These are phyloP conservation scores for Kodamaea restingae DNA, from an alignment of 805 yeast species.

Conservation along the genomic window DNA sequence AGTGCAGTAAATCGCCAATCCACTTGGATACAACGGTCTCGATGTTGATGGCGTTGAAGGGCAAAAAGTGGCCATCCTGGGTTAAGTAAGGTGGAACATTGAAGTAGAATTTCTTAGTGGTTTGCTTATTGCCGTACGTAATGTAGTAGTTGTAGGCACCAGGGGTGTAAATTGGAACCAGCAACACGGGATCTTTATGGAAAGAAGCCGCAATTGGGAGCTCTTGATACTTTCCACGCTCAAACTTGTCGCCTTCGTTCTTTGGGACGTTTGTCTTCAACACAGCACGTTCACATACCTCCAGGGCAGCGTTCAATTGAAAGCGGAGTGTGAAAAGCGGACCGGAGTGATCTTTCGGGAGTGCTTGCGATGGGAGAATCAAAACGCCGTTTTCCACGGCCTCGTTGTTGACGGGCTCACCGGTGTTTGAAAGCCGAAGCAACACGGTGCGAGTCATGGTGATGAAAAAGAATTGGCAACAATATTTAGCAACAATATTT, in stretches of 20 bases:
- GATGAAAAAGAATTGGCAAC: neutral
- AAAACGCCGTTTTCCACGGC: conserved; percentile 45
- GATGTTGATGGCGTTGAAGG: conserved; percentile 74
- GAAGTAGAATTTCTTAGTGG: conserved; percentile 65
- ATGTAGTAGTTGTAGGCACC: conserved; percentile 79
- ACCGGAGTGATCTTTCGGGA: conserved; percentile 31
- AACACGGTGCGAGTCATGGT: conserved; percentile 8
- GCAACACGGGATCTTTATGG: conserved; percentile 57
- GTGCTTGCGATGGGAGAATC: conserved; percentile 46
- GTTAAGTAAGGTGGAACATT: conserved; percentile 74
- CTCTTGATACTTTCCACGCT: conserved; percentile 53
- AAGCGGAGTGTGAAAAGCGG: conserved; percentile 52
- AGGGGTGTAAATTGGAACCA: conserved; percentile 59
- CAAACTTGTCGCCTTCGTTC: conserved; percentile 38
- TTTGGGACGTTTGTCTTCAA: conserved; percentile 74
- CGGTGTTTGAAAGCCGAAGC: conserved; percentile 43
- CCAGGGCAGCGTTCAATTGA: conserved; percentile 70
- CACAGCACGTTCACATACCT: conserved; percentile 64
- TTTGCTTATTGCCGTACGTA: conserved; percentile 45
- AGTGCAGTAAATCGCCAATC: conserved; percentile 66
- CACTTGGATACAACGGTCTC: conserved; percentile 89
- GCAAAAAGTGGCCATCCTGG: conserved; percentile 48
- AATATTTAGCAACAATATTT: neutral
- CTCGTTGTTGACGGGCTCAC: conserved; percentile 41
- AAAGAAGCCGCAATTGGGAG: conserved; percentile 53